Conservation (phyloP, 192 early-diverging fungal genomes). For the Gigaspora rosea region DNA sequence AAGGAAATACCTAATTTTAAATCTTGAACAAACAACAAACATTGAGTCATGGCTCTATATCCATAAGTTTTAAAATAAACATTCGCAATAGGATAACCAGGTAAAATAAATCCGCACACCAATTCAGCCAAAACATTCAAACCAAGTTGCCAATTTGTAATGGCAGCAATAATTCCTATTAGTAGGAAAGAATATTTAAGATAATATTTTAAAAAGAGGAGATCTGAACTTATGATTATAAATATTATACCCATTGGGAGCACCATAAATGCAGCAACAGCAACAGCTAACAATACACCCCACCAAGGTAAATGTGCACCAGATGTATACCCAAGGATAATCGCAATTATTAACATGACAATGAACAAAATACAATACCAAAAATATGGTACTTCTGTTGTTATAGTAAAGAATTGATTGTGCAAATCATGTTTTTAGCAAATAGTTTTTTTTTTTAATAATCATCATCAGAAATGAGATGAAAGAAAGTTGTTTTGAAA, state of each 20-base stretch:
- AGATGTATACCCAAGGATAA: conserved; percentile 40
- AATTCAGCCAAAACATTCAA: conserved; percentile 63
- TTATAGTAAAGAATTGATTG: neutral
- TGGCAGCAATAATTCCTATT: conserved; percentile 47
- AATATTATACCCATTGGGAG: conserved; percentile 51
- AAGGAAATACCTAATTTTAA: conserved; percentile 62
- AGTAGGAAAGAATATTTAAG: neutral
- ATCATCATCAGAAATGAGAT: too few relatives aligned
- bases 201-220: too few relatives aligned
- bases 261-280: conserved; percentile 40
- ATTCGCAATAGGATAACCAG: conserved; percentile 55
- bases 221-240: neutral
- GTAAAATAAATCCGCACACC: conserved; percentile 53
- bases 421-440: too few relatives aligned
- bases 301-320: conserved; percentile 53
- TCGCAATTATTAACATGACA: conserved; percentile 37
- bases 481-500: neutral
- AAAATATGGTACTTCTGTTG: conserved; percentile 47
- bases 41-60: conserved; percentile 68
- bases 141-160: conserved; percentile 52
- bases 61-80: conserved; percentile 64
- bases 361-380: conserved; percentile 54
- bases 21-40: conserved; percentile 67
- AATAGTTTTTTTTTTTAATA: too few relatives aligned
- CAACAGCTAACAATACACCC: conserved; percentile 44